phyloP scores from a whole-genome alignment of 148 eudicot genomes.

The Pharnaceum exiguum region DNA sequence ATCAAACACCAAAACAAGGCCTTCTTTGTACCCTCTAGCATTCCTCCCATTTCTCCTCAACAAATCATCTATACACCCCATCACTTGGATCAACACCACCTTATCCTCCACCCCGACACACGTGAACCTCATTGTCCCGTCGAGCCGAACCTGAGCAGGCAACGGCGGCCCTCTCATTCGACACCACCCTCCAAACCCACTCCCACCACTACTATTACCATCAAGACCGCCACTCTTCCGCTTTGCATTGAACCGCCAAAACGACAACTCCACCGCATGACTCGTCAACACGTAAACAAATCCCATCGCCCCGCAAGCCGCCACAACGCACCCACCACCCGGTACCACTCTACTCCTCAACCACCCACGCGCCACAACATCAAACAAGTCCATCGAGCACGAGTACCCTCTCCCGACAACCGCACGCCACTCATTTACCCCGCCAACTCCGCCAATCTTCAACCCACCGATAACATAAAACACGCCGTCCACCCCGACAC shows the following conservation, averaged over 20 bases:
- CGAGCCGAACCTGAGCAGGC: conserved; percentile 55
- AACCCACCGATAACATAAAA: conserved; percentile 76
- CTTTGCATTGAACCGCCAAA: conserved; percentile 61
- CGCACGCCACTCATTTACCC: conserved; percentile 40
- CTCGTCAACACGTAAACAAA: conserved; percentile 55
- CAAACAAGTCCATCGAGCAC: conserved; percentile 79
- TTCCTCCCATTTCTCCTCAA: conserved; percentile 55
- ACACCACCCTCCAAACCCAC: conserved; percentile 60
- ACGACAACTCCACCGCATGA: conserved; percentile 78
- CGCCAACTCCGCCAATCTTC: conserved; percentile 34
- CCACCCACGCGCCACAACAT: conserved; percentile 50
- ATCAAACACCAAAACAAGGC: conserved; percentile 63
- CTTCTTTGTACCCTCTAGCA: conserved; percentile 46
- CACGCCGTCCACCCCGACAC: conserved; percentile 51
- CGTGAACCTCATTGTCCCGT: conserved; percentile 62
- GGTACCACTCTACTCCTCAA: conserved; percentile 59
- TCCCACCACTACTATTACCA: conserved; percentile 9
- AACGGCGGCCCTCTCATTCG: conserved; percentile 68
- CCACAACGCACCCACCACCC: conserved; percentile 88
- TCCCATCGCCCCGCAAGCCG: conserved; percentile 60
- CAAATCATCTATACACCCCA: conserved; percentile 63
- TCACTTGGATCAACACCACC: conserved; percentile 73
- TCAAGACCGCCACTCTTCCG: conserved; percentile 12
- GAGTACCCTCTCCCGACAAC: conserved; percentile 40
- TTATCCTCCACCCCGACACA: conserved; percentile 64